Conservation (phyloP, 2,329 filamentous ascomycete genomes). For the Aspergillus aculeatinus region DNA sequence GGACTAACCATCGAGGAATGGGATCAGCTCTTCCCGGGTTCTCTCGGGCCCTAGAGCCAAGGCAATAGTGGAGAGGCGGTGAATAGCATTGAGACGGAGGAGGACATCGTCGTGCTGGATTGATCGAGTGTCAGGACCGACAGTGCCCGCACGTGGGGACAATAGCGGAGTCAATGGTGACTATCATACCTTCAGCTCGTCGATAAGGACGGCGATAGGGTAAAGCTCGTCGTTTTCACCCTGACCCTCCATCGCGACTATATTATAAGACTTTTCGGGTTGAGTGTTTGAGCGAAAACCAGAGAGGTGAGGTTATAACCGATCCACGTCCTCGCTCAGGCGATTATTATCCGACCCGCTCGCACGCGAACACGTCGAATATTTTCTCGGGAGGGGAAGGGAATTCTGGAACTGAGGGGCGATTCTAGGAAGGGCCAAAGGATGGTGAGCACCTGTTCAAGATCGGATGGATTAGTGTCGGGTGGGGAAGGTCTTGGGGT, state of each 20-base stretch:
- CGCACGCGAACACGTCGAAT: slow-evolving; percentile 27
- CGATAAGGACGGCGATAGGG: slow-evolving; percentile 98
- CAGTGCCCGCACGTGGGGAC: slow-evolving; percentile 17
- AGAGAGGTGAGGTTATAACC: slow-evolving; percentile 29
- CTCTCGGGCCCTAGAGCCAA: slow-evolving; percentile 92
- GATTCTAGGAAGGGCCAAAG: slow-evolving; percentile 18
- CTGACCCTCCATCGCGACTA: slow-evolving; percentile 79
- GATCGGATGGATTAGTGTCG: slow-evolving; percentile 16
- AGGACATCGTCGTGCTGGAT: slow-evolving; percentile 94
- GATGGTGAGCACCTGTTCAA: slow-evolving; percentile 16
- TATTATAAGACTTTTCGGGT: slow-evolving; percentile 20
- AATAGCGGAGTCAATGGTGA: slow-evolving; percentile 8
- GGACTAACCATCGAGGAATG: slow-evolving; percentile 91
- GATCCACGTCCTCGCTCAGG: slow-evolving; percentile 35
- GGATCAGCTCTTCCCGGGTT: slow-evolving; percentile 97
- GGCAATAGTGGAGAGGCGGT: slow-evolving; percentile 96
- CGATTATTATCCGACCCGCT: slow-evolving; percentile 25
- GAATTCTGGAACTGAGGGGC: slow-evolving; percentile 17
- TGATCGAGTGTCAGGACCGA: slow-evolving; percentile 16
- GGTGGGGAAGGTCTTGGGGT: slow-evolving; percentile 15
- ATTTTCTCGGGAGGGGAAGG: slow-evolving; percentile 7
- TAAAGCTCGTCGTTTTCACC: slow-evolving; percentile 98
- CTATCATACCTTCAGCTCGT: slow-evolving; percentile 87
- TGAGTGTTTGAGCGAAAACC: slow-evolving; percentile 23
- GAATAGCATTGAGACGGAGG: slow-evolving; percentile 95